phyloP scores from a whole-genome alignment of 352 stramenopile species.

The Globisporangium apiculatum region DNA sequence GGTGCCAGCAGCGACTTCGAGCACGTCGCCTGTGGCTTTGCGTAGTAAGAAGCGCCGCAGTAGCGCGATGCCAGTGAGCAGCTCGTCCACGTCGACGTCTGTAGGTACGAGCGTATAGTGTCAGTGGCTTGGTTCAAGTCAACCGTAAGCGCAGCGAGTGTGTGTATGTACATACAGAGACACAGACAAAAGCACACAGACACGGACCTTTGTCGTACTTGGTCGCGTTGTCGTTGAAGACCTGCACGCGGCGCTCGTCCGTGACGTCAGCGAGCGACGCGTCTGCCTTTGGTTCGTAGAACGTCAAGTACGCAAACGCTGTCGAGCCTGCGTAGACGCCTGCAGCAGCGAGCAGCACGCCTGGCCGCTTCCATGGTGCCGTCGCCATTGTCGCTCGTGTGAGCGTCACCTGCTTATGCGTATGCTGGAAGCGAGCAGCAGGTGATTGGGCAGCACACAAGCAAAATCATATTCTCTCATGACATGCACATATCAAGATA shows the following conservation, averaged over 20 bases:
- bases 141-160: neutral
- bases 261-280: constrained; percentile 22
- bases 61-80: constrained; percentile 68
- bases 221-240: constrained; percentile 67
- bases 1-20: constrained; percentile 94
- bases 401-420: neutral
- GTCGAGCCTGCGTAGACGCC: constrained; percentile 50
- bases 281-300: constrained; percentile 55
- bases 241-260: constrained; percentile 40
- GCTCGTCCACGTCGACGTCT: constrained; percentile 77
- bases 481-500: neutral
- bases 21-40: constrained; percentile 60
- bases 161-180: neutral
- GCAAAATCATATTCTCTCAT: neutral
- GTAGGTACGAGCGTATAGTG: neutral
- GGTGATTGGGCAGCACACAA: neutral
- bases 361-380: constrained; percentile 33
- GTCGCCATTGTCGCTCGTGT: constrained; percentile 13
- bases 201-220: constrained; percentile 60
- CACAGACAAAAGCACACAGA: neutral
- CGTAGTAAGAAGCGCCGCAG: constrained; percentile 77
- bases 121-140: no score
- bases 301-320: constrained; percentile 55
- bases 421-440: neutral
- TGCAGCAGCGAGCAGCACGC: constrained; percentile 46